phyloP scores from a whole-genome alignment of 2,329 filamentous ascomycete genomes.

The Lasiodiplodia theobromae region DNA sequence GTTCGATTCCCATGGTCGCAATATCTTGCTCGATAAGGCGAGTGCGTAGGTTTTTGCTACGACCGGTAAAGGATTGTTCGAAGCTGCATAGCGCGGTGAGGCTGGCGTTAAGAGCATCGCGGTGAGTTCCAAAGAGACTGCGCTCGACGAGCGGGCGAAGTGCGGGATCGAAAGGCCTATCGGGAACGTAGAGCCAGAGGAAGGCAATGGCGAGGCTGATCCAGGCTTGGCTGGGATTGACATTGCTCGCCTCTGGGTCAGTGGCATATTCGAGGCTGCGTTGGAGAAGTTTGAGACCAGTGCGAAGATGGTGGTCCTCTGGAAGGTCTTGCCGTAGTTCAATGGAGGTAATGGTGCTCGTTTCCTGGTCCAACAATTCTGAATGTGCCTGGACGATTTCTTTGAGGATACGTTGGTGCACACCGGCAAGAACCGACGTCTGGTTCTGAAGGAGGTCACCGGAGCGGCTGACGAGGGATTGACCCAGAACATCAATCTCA shows the following conservation, averaged over 20 bases:
- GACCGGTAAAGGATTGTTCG: slow-evolving; percentile 71
- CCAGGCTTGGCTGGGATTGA: slow-evolving; percentile 65
- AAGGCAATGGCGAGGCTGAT: slow-evolving; percentile 76
- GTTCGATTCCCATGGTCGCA: slow-evolving; percentile 68
- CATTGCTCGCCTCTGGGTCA: neutral
- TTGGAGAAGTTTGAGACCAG: slow-evolving; percentile 20
- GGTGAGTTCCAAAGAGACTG: slow-evolving; percentile 63
- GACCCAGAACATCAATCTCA: slow-evolving; percentile 49
- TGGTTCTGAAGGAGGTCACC: slow-evolving; percentile 44
- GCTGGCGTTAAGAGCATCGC: slow-evolving; percentile 61
- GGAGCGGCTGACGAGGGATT: slow-evolving; percentile 44
- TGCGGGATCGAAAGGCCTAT: slow-evolving; percentile 84
- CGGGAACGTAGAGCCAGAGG: slow-evolving; percentile 82
- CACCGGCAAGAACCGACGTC: slow-evolving; percentile 36
- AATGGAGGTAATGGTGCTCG: neutral
- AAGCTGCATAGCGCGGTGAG: slow-evolving; percentile 70
- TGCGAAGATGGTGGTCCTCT: slow-evolving; percentile 42
- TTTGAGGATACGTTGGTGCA: slow-evolving; percentile 38
- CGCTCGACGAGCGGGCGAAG: slow-evolving; percentile 68
- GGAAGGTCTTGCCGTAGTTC: slow-evolving; percentile 3
- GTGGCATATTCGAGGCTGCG: slow-evolving; percentile 8
- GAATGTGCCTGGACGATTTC: slow-evolving; percentile 38
- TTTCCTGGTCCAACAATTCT: neutral
- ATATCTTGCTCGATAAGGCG: slow-evolving; percentile 70
- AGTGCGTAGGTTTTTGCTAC: slow-evolving; percentile 71